phyloP scores from a whole-genome alignment of 352 stramenopile species.

The Phytophthora pseudosyringae region DNA sequence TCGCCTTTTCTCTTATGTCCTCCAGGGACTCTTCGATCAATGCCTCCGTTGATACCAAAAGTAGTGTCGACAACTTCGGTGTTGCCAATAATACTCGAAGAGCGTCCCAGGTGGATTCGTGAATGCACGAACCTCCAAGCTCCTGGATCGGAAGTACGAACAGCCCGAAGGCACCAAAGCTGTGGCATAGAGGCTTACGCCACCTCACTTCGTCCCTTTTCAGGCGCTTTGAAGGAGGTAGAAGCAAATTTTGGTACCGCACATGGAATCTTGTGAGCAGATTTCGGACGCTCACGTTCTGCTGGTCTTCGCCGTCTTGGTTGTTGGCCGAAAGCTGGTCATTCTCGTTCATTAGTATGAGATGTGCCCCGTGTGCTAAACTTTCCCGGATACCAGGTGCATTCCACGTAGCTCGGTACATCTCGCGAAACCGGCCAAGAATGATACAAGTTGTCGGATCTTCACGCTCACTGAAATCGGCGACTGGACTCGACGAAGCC shows the following conservation, averaged over 20 bases:
- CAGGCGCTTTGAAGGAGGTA: conserved; percentile 56
- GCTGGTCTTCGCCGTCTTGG: conserved; percentile 23
- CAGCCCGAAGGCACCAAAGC: conserved; percentile 53
- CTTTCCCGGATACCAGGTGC: conserved; percentile 52
- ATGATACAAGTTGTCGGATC: conserved; percentile 8
- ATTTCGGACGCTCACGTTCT: conserved; percentile 30
- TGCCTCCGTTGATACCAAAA: conserved; percentile 44
- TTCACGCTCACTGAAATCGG: not conserved
- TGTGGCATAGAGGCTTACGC: conserved; percentile 39
- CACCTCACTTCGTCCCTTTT: conserved; percentile 9
- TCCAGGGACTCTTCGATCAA: conserved; percentile 61
- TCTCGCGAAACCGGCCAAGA: conserved; percentile 49
- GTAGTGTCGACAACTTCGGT: conserved; percentile 37
- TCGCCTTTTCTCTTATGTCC: conserved; percentile 53
- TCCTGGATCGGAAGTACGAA: conserved; percentile 50
- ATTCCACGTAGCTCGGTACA: conserved; percentile 67
- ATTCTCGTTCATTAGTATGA: conserved; percentile 51
- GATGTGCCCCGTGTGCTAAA: conserved; percentile 51
- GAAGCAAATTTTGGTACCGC: conserved; percentile 56
- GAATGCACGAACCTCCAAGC: conserved; percentile 21
- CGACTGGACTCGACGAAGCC: not conserved
- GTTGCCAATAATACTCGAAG: conserved; percentile 46
- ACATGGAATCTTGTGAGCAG: conserved; percentile 41
- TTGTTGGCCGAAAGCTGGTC: conserved; percentile 28
- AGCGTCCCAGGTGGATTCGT: conserved; percentile 33